phyloP scores from a whole-genome alignment of 495 filamentous ascomycete species.

The Glutinoglossum americanum region DNA sequence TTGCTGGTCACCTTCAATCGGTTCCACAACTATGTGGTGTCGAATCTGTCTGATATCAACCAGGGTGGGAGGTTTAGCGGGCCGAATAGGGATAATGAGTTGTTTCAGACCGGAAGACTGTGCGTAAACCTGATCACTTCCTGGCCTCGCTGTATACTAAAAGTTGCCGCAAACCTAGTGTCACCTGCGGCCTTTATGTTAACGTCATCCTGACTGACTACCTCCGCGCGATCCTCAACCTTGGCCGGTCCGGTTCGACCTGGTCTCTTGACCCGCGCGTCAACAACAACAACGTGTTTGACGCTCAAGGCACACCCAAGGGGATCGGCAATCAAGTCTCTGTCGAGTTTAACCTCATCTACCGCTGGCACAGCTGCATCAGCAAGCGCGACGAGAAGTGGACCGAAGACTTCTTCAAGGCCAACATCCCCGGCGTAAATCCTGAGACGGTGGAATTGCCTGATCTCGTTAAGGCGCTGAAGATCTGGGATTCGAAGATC shows the following conservation, averaged over 20 bases:
- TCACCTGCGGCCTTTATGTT: slow-evolving; percentile 17
- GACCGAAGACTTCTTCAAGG: slow-evolving; percentile 34
- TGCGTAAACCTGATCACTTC: slow-evolving; percentile 6
- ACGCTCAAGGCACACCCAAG: slow-evolving; percentile 5
- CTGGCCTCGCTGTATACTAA: too few relatives aligned
- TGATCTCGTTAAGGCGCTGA: background rate
- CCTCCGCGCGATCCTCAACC: slow-evolving; percentile 13
- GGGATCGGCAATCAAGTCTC: slow-evolving; percentile 46
- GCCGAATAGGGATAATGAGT: slow-evolving; percentile 17
- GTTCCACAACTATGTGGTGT: slow-evolving; percentile 23
- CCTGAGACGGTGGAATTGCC: background rate
- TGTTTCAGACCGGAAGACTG: slow-evolving; percentile 22
- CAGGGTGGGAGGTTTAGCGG: slow-evolving; percentile 19
- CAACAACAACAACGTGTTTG: slow-evolving; percentile 8
- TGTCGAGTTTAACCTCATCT: slow-evolving; percentile 51
- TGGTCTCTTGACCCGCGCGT: slow-evolving; percentile 16
- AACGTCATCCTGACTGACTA: slow-evolving; percentile 17
- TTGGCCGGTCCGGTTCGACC: slow-evolving; percentile 7
- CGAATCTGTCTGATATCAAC: slow-evolving; percentile 18
- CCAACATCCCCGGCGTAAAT: slow-evolving; percentile 11
- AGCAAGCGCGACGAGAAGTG: slow-evolving; percentile 42
- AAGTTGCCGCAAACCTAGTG: slow-evolving; percentile 6
- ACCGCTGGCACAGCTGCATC: slow-evolving; percentile 48
- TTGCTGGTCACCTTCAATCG: slow-evolving; percentile 21
- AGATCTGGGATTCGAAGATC: background rate